Conservation (phyloP, 805 yeast genomes). For the Kuraishia capsulata region DNA sequence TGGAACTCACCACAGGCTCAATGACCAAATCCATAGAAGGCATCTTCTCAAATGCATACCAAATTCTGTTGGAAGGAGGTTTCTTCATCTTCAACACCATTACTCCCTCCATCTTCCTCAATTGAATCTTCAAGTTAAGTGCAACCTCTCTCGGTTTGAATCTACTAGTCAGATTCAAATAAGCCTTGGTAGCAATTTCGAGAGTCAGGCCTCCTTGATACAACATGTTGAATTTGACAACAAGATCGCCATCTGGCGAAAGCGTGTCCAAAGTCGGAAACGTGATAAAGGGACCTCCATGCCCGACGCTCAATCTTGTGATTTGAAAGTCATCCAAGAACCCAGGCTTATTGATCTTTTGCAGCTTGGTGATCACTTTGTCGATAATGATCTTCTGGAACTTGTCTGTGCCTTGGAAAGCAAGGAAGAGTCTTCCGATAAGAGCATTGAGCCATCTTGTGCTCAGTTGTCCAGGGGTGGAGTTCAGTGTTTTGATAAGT, state of each 20-base stretch:
- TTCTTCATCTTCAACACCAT: constrained; percentile 65
- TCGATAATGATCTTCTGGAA: constrained; percentile 48
- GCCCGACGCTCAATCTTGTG: constrained; percentile 64
- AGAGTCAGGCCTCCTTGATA: constrained; percentile 73
- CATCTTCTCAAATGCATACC: constrained; percentile 82
- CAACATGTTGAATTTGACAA: constrained; percentile 48
- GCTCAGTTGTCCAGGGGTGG: constrained; percentile 74
- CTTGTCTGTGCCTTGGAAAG: constrained; percentile 62
- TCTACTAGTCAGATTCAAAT: constrained; percentile 64
- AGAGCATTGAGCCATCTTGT: constrained; percentile 90
- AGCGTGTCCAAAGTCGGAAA: constrained; percentile 61
- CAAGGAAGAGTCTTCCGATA: constrained; percentile 72
- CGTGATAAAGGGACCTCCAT: constrained; percentile 71
- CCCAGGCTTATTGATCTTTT: constrained; percentile 78
- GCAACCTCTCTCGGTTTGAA: constrained; percentile 70
- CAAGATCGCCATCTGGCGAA: constrained; percentile 71
- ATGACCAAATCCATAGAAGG: constrained; percentile 69
- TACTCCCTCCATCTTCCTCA: constrained; percentile 67
- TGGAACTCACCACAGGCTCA: constrained; percentile 86
- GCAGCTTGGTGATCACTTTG: constrained; percentile 62
- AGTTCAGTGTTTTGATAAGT: constrained; percentile 67
- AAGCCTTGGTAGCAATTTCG: constrained; percentile 74
- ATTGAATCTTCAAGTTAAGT: constrained; percentile 57
- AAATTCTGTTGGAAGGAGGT: constrained; percentile 83
- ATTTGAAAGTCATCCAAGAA: constrained; percentile 79